Conservation (phyloP, 148 eudicot genomes). For the Fagopyrum homotropicum region DNA sequence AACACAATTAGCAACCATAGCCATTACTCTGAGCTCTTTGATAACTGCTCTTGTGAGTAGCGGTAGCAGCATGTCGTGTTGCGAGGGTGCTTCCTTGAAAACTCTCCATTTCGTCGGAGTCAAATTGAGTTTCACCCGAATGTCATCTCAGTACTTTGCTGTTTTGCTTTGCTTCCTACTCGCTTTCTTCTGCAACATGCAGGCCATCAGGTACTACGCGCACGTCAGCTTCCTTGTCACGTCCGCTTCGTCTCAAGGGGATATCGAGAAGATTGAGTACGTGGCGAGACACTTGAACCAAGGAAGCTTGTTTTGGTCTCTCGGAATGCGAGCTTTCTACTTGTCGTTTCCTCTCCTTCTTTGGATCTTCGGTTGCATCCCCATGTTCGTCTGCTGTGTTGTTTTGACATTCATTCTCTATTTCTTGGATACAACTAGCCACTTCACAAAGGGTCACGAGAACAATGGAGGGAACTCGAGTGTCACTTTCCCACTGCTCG, state of each 20-base stretch:
- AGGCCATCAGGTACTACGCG: slow-evolving; percentile 17
- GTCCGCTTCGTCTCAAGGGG: background rate
- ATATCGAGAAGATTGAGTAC: slow-evolving; percentile 9
- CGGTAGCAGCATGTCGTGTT: background rate
- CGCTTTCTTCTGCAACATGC: slow-evolving; percentile 21
- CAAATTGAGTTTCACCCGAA: background rate
- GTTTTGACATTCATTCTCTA: slow-evolving; percentile 17
- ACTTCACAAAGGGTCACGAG: slow-evolving; percentile 1
- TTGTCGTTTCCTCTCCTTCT: slow-evolving; percentile 19
- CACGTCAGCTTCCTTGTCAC: slow-evolving; percentile 21
- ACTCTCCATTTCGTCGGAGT: background rate
- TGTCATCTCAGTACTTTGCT: slow-evolving; percentile 15
- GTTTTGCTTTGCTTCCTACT: slow-evolving; percentile 18
- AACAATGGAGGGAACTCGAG: background rate
- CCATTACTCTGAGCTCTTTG: slow-evolving; percentile 22
- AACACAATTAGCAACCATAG: slow-evolving; percentile 15
- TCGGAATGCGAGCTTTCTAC: slow-evolving; percentile 21
- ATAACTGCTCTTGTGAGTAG: slow-evolving; percentile 14
- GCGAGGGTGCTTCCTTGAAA: background rate
- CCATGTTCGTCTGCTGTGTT: slow-evolving; percentile 17
- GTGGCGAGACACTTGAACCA: slow-evolving; percentile 13
- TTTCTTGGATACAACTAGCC: slow-evolving; percentile 20
- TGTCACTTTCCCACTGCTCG: background rate
- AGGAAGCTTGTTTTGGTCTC: slow-evolving; percentile 21
- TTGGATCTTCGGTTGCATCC: slow-evolving; percentile 20